Evolutionary conservation across 1,139 yeast genomes (phyloP), one percentile per base, ranked within the genome.

Genomic region (Neolecta irregularis): DNA sequence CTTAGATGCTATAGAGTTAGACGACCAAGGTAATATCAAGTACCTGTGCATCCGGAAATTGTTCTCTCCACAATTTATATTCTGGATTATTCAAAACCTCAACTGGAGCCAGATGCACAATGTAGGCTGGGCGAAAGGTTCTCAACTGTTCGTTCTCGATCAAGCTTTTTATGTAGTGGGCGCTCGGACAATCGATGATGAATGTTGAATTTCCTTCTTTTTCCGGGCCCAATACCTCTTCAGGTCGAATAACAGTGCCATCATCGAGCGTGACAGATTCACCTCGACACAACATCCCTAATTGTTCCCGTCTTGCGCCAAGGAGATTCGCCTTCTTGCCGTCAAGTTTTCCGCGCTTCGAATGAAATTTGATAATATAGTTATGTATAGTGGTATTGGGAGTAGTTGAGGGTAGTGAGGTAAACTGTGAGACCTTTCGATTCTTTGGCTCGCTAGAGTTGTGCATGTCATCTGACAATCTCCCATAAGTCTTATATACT

Each of bases 161-260:
- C 16, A 56, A 51, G 5, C 40, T 37, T 2, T 55, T 48, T n/a
- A 80, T 50, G 47, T 73, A 79, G 0, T 52, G 53, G 0, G 43
- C 39, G 19, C 62, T 58, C 0, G 96, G 94, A 22, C 85, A 68
- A 51, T 88, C 95, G 8, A 88, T 49, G 3, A 88, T 61, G 31
- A 83, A 53, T 11, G 78, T 59, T 26, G 75, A 69, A 2, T 71
- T 64, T 40, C 76, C 77, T 1, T 54, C 46, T 37, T 73, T 67
- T 3, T 72, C 60, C 3, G 71, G 69, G 1, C 69, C 85, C 41
- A 85, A 48, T 1, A 88, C 95, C 49, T 81, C 77, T 1, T 69
- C 68, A 0, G 96, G 80, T 1, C 54, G 49, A 1, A 88, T 62
- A 0, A 61, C 50, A 0, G 61, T 64, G 0, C 92, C 93, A 36